A percentile compares a stretch with the other conserved stretches of the same genome.
Evolutionary conservation across 306 rosid genomes (phyloP).

Genomic region (Rosa persica): DNA sequence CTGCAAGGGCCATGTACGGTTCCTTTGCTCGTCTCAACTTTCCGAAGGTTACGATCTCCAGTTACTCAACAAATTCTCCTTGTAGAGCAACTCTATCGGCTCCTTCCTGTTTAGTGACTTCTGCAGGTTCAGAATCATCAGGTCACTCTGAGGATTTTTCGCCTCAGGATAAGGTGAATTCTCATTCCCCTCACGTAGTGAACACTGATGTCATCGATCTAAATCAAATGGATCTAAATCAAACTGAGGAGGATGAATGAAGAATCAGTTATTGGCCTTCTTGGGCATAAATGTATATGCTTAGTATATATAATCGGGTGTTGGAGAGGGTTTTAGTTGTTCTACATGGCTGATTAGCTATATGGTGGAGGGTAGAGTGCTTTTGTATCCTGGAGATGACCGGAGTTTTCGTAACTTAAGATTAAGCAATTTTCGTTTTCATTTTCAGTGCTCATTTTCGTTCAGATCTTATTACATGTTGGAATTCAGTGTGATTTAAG

Average conservation of each 20-base stretch:
- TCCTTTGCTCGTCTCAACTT: conserved; percentile 76
- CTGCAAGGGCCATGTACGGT: conserved; percentile 83
- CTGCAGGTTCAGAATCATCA: conserved; percentile 41
- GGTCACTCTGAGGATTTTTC: conserved; percentile 37
- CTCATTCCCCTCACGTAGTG: conserved; percentile 31
- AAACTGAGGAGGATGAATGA: conserved; percentile 33
- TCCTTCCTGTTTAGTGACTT: conserved; percentile 27
- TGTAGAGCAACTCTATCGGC: conserved; percentile 18
- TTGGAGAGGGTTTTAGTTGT: conserved; percentile 24
- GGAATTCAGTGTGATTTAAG: background rate
- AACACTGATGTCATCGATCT: background rate
- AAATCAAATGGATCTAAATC: conserved; percentile 3
- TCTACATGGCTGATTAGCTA: conserved; percentile 25
- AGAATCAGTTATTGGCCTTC: conserved; percentile 24
- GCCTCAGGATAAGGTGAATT: conserved; percentile 33
- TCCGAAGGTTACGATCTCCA: conserved; percentile 56
- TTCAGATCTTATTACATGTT: background rate
- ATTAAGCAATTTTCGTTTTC: conserved; percentile 26
- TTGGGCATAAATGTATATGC: conserved; percentile 36
- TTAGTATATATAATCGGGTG: conserved; percentile 15
- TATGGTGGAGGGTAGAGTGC: conserved; percentile 25
- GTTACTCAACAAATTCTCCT: conserved; percentile 42
- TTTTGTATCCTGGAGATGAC: conserved; percentile 10
- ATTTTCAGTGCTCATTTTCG: background rate
- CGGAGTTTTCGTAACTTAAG: background rate